Conservation (phyloP, 2,329 filamentous ascomycete genomes). For the Neoscytalidium dimidiatum region DNA sequence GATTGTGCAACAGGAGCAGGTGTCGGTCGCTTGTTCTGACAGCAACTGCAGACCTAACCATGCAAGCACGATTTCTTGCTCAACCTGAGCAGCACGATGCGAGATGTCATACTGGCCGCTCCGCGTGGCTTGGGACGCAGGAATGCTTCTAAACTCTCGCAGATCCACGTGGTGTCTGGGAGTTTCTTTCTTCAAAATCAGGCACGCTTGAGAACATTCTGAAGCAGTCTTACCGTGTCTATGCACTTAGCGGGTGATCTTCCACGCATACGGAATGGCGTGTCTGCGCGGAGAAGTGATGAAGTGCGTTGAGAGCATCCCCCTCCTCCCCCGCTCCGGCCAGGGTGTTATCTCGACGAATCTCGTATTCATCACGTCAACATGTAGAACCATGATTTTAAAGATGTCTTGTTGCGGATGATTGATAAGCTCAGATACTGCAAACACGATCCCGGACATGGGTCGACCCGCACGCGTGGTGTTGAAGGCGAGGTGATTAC, state of each 20-base stretch:
- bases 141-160: neutral
- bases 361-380: neutral
- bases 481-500: neutral
- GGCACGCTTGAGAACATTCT: too few relatives aligned
- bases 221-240: neutral
- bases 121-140: neutral
- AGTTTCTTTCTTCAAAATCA: neutral
- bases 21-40: slow-evolving; percentile 8
- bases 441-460: slow-evolving; percentile 6
- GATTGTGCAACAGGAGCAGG: neutral
- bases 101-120: slow-evolving; percentile 8
- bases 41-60: neutral
- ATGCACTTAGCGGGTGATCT: neutral
- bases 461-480: neutral
- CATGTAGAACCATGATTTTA: neutral
- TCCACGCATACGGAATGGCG: neutral
- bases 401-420: neutral
- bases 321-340: too few relatives aligned
- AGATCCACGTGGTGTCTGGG: neutral
- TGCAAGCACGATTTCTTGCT: slow-evolving; percentile 1
- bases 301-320: neutral
- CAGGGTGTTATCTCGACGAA: too few relatives aligned
- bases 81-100: neutral
- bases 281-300: neutral
- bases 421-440: neutral